Evolutionary conservation across 176 grass and related monocot genomes (phyloP).

Genomic region (Oryza officinalis): DNA sequence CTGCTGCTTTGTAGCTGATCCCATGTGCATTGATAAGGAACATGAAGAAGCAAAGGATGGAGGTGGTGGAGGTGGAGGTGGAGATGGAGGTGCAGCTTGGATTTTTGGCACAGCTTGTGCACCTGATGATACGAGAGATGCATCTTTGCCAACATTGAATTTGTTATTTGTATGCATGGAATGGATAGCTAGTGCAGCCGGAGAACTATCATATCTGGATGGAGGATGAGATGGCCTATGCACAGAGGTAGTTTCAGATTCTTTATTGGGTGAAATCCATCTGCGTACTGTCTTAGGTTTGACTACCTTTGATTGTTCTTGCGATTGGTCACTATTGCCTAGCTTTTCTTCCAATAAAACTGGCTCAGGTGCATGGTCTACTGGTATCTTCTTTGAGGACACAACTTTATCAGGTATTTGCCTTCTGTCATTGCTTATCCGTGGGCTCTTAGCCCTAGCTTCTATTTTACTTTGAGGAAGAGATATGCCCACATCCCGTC

Average conservation of each 20-base stretch:
- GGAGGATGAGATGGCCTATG: conserved; percentile 75
- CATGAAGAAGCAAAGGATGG: conserved; percentile 22
- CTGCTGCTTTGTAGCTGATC: conserved; percentile 19
- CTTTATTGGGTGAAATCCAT: conserved; percentile 81
- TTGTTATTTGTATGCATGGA: conserved; percentile 40
- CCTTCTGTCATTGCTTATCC: conserved; percentile 44
- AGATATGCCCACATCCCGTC: conserved; percentile 35
- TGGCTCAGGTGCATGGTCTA: conserved; percentile 44
- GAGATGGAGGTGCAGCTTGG: conserved; percentile 11
- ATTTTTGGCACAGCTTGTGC: conserved; percentile 37
- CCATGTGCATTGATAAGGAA: not conserved
- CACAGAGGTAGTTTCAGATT: conserved; percentile 63
- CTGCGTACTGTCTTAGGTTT: conserved; percentile 62
- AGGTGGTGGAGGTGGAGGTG: conserved; percentile 30
- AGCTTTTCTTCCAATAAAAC: conserved; percentile 41
- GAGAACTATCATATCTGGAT: conserved; percentile 80
- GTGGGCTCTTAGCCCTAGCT: conserved; percentile 44
- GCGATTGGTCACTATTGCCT: conserved; percentile 33
- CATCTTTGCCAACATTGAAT: conserved; percentile 30
- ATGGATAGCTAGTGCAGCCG: conserved; percentile 75
- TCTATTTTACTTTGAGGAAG: conserved; percentile 58
- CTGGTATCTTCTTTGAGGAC: conserved; percentile 59
- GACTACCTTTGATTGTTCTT: conserved; percentile 43
- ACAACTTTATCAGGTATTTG: conserved; percentile 55
- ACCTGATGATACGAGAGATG: conserved; percentile 20